phyloP scores from a whole-genome alignment of 768 basidiomycete species.

The Termitomyces sp. region DNA sequence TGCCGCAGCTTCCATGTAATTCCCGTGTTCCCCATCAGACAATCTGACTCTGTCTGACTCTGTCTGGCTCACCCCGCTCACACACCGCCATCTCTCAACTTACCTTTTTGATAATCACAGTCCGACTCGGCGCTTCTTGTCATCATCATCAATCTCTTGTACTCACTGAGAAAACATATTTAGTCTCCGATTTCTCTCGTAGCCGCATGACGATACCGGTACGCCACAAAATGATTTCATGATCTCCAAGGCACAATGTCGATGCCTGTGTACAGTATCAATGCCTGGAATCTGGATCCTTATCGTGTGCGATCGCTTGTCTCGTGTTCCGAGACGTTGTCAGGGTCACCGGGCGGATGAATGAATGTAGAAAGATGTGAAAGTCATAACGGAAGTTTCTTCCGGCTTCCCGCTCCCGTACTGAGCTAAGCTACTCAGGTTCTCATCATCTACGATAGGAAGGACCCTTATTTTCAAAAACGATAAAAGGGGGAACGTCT shows the following conservation, averaged over 20 bases:
- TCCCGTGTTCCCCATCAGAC: background rate
- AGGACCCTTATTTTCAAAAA: background rate
- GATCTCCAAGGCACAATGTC: no score
- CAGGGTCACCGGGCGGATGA: background rate
- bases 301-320: background rate
- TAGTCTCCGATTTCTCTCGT: background rate
- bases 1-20: no score
- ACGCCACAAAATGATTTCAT: background rate
- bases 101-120: background rate
- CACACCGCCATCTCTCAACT: background rate
- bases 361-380: background rate
- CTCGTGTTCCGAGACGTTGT: background rate
- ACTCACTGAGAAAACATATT: background rate
- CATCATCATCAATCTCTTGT: background rate
- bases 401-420: background rate
- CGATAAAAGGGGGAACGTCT: background rate
- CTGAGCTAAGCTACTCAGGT: background rate
- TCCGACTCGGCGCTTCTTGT: background rate
- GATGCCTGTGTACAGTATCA: background rate
- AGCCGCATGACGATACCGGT: background rate
- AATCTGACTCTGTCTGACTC: background rate
- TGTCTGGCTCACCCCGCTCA: background rate
- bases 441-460: constrained; percentile 1
- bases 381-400: background rate
- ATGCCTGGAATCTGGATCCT: background rate